Conservation (phyloP, 1,139 yeast genomes). For the Geotrichum europaeum region DNA sequence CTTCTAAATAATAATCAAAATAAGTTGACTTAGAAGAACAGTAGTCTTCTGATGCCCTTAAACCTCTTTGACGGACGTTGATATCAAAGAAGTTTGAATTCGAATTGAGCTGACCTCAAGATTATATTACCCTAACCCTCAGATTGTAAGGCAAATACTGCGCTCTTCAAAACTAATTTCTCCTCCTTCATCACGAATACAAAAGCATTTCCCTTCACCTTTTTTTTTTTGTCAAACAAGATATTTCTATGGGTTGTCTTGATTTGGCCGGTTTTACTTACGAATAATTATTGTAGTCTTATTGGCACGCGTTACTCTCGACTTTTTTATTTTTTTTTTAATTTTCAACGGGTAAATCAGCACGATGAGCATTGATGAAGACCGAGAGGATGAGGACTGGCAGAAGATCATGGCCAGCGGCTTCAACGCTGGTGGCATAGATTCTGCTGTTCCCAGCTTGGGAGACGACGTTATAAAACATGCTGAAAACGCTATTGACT, state of each 20-base stretch:
- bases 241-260: neutral
- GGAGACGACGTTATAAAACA: constrained; percentile 45
- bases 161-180: neutral
- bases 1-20: no score
- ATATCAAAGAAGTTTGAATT: neutral
- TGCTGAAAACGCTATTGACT: constrained; percentile 92
- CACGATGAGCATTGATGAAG: constrained; percentile 7
- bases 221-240: neutral
- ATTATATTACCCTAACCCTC: constrained; percentile 1
- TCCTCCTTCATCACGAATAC: neutral
- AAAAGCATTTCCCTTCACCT: neutral
- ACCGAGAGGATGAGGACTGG: constrained; percentile 27
- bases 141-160: neutral
- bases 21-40: no score
- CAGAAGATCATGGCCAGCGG: constrained; percentile 24
- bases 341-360: neutral
- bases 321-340: neutral
- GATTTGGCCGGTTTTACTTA: neutral
- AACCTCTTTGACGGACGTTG: no score
- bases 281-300: neutral
- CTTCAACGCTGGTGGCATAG: constrained; percentile 24
- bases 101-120: no score
- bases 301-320: neutral
- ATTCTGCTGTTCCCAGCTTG: constrained; percentile 22
- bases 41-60: no score